Base-by-base conservation (phyloP, 768 basidiomycete genomes). In the Leccinum longicurvipes region DNA sequence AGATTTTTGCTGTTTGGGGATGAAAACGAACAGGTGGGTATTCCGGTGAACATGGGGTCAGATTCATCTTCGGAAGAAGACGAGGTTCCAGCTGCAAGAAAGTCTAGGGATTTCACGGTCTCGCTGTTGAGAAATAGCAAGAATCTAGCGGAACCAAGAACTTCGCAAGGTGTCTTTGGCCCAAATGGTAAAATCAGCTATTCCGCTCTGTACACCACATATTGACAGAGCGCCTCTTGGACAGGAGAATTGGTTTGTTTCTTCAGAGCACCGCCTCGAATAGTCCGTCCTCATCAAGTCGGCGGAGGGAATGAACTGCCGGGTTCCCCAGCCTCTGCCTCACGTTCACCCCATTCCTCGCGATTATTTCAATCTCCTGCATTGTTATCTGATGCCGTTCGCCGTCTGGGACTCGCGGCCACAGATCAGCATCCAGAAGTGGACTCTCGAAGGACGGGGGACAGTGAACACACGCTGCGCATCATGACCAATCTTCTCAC, bases 121-220 rank as follows among this genome's bases (percentile, higher is more conserved):
- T 76, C 82, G 0, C 61, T 87, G 2, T 62, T 88, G 57, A 76
- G 84, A 49, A 83, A 78, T 49, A 79, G 85, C 61, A 89, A 91
- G 72, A 92, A 92, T 66, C 69, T 93, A 6, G 86, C 89, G 0
- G 91, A 93, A 68, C 87, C 92, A 2, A 76, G 90, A 58, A 91
- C 89, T 0, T 92, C 90, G 2, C 93, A 94, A 64, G 93, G 91
- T 2, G 81, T 86, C 0, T 96, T 95, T 75, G 90, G 93, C 1
- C 89, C 90, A 0, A 91, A 92, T 66, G 94, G 93, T 92, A 56
- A 46, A 77, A 66, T 4, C 7, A 25, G 39, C 24, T 21, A 3
- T 24, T 53, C 32, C 17, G 31, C 29, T 3, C 2, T 10, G 17
- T 42, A 15, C 54, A 51, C 45, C n/a, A 53, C 17, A n/a, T 51